Conservation (phyloP, 371 early-diverging fungal species). For the Nematocida sp. region DNA sequence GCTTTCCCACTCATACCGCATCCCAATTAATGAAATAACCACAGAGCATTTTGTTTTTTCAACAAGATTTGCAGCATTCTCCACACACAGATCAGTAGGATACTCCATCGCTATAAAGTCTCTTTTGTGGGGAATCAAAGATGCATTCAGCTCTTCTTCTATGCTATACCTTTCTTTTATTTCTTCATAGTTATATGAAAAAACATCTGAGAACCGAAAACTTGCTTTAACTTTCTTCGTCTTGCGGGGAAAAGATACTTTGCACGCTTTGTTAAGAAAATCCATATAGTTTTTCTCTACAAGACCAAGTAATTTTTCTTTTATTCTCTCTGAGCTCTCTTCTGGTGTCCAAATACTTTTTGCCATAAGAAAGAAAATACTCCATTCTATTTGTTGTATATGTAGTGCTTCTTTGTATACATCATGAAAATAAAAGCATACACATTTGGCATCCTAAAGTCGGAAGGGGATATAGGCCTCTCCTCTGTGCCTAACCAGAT, state of each 20-base stretch:
- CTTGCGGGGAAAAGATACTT: constrained; percentile 14
- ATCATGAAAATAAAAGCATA: constrained; percentile 43
- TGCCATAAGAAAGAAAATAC: neutral
- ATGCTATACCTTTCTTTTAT: constrained; percentile 6
- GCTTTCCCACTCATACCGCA: constrained; percentile 27
- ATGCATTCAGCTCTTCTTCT: constrained; percentile 32
- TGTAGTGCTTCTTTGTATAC: neutral
- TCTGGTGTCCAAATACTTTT: constrained; percentile 3
- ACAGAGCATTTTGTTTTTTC: constrained; percentile 5
- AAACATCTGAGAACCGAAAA: constrained; percentile 30
- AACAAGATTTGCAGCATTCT: neutral
- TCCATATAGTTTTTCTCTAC: neutral
- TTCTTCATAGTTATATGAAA: constrained; percentile 36
- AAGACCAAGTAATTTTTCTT: constrained; percentile 16
- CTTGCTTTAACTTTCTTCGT: neutral
- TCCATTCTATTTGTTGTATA: neutral
- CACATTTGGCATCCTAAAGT: neutral
- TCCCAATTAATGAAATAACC: constrained; percentile 46
- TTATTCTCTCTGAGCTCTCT: neutral
- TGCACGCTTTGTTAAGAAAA: neutral
- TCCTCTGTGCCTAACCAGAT: constrained; percentile 94
- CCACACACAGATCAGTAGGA: neutral
- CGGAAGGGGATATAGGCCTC: constrained; percentile 71
- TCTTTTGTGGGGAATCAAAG: constrained; percentile 6
- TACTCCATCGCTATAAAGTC: constrained; percentile 55